A percentile compares a stretch with the other conserved stretches of the same genome.
phyloP scores from a whole-genome alignment of 208 protist species.

The Leishmania arabica region DNA sequence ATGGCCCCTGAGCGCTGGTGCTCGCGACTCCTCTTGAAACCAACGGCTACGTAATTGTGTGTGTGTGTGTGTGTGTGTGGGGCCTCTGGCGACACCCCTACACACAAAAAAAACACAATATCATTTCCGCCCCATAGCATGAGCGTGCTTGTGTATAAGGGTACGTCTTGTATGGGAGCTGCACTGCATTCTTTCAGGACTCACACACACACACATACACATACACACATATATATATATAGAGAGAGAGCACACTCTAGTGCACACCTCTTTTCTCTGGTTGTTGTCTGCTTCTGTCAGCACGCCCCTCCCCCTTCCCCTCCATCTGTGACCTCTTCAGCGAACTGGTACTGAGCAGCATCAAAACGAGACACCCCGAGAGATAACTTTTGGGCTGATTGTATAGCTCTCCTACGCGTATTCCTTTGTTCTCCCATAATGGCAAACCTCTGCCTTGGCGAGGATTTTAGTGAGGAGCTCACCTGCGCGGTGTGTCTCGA shows the following conservation, averaged over 20 bases:
- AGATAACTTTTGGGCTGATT: background rate
- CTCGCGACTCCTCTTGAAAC: background rate
- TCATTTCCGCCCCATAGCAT: background rate
- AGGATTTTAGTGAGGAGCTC: constrained; percentile 71
- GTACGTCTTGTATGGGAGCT: background rate
- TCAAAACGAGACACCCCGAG: background rate
- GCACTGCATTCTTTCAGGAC: too few species aligned
- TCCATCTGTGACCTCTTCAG: background rate
- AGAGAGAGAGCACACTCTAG: background rate
- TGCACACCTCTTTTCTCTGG: background rate
- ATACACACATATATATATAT: background rate
- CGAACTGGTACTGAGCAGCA: background rate
- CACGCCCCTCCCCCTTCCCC: background rate
- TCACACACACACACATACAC: background rate
- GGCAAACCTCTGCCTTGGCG: constrained; percentile 31
- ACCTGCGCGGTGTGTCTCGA: constrained; percentile 75
- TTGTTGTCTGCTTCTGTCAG: background rate
- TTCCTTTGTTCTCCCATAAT: background rate
- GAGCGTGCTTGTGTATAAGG: background rate
- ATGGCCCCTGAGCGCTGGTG: background rate
- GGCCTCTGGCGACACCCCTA: background rate
- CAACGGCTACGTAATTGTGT: background rate
- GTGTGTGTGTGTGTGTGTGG: too few species aligned
- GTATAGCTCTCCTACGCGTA: background rate
- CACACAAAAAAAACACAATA: background rate